A percentile compares a stretch with the other conserved stretches of the same genome.
phyloP scores from a whole-genome alignment of 805 yeast genomes.

The Candida ficus region DNA sequence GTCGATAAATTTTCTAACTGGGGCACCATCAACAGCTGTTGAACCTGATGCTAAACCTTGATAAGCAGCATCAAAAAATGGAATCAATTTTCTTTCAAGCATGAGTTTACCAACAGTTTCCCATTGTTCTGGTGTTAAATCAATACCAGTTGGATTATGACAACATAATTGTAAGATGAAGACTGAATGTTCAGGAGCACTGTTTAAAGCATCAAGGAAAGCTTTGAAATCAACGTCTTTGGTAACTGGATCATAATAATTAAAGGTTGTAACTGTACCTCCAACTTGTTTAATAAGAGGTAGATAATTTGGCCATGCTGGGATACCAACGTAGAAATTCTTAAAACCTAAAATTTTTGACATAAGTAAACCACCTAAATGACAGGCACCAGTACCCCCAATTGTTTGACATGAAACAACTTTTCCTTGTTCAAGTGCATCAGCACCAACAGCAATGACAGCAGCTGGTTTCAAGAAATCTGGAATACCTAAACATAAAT shows the following conservation, averaged over 20 bases:
- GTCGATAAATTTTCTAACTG: slow-evolving; percentile 54
- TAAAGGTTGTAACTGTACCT: slow-evolving; percentile 48
- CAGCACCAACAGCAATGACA: neutral
- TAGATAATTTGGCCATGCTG: slow-evolving; percentile 96
- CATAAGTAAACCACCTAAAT: slow-evolving; percentile 59
- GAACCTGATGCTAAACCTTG: slow-evolving; percentile 96
- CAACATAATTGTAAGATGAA: slow-evolving; percentile 92
- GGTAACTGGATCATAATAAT: neutral
- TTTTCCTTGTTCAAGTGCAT: slow-evolving; percentile 26
- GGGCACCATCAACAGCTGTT: slow-evolving; percentile 75
- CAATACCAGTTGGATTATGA: slow-evolving; percentile 96
- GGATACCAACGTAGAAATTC: slow-evolving; percentile 66
- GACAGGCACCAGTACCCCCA: slow-evolving; percentile 89
- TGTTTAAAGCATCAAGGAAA: slow-evolving; percentile 56
- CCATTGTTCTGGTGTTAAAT: slow-evolving; percentile 86
- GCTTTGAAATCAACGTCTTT: neutral
- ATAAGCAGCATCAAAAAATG: slow-evolving; percentile 88
- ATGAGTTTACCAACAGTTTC: slow-evolving; percentile 54
- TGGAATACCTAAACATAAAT: neutral
- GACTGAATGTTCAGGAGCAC: slow-evolving; percentile 71
- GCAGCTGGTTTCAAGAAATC: neutral
- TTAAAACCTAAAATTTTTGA: slow-evolving; percentile 28
- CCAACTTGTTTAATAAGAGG: slow-evolving; percentile 74
- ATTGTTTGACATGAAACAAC: slow-evolving; percentile 67
- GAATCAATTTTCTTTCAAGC: slow-evolving; percentile 59